phyloP scores from a whole-genome alignment of 352 stramenopile species.

The Phytophthora ohioensis region DNA sequence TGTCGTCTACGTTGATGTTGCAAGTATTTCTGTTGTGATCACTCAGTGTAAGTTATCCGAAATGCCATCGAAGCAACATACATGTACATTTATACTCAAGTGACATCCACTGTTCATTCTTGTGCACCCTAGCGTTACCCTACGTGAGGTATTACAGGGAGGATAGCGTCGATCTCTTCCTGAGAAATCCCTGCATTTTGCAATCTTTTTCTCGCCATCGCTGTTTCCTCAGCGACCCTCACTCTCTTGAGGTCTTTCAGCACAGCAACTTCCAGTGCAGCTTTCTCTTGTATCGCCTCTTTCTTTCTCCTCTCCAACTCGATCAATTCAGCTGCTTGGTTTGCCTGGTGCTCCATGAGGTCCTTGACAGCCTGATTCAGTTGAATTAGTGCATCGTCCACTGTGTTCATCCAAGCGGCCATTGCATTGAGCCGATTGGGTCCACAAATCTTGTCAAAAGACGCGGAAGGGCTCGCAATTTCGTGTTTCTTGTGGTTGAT shows the following conservation, averaged over 20 bases:
- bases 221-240: slow-evolving; percentile 34
- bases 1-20: no score
- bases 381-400: slow-evolving; percentile 24
- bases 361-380: slow-evolving; percentile 21
- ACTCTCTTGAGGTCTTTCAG: slow-evolving; percentile 29
- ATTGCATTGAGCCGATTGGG: slow-evolving; percentile 31
- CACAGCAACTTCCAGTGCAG: slow-evolving; percentile 15
- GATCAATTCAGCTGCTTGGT: slow-evolving; percentile 12
- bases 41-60: no score
- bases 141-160: slow-evolving; percentile 33
- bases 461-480: slow-evolving; percentile 48
- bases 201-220: slow-evolving; percentile 31
- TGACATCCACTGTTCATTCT: not conserved
- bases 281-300: slow-evolving; percentile 17
- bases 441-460: slow-evolving; percentile 35
- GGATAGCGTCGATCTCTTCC: slow-evolving; percentile 36
- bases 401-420: slow-evolving; percentile 36
- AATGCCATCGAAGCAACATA: not conserved
- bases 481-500: slow-evolving; percentile 47
- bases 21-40: no score
- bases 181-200: slow-evolving; percentile 30
- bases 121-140: not conserved
- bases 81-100: not conserved
- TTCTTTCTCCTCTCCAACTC: slow-evolving; percentile 29
- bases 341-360: slow-evolving; percentile 19